Base-by-base conservation (phyloP, 2,329 filamentous ascomycete species). In the Ophiostoma quercus region DNA sequence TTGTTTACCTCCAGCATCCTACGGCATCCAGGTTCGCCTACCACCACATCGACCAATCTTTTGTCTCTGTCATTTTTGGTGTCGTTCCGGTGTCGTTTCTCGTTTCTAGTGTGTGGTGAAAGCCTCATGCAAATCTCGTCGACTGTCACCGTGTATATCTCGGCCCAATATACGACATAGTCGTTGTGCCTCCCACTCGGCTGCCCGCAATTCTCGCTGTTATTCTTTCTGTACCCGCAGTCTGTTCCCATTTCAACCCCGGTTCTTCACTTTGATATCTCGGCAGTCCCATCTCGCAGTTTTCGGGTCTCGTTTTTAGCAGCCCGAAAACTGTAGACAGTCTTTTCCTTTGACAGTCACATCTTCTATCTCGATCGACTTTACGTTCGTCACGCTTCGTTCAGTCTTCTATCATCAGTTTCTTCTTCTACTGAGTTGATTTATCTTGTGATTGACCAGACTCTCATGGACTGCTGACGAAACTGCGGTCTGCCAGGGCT, bases 1-100 rank as follows among this genome's bases (percentile, higher is more conserved):
- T 57, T 71, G 51, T 68, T 73, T 69, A 73, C 68, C 68, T 71
- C 47, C 51, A 25, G 51, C n/a, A 25, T 25, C 51, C 51, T 62
- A 32, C 57, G 32, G n/a, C 57, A 62, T 43, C 63, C 69, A 65
- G 68, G 63, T 69, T 51, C 67, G 62, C 12, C 34, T 69, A 67
- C 69, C 65, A 67, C n/a, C 66, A 16, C 68, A 62, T 68, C 70
- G 25, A 54, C 68, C 70, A 69, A 67, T 66, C 66, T 69, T 25
- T 32, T 39, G 1, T 41, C 34, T 65, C 39, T 32, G 39, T 54
- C 54, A 66, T 57, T 63, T 54, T 65, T 43, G 63, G 66, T 11
- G 51, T 57, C 9, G 51, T n/a, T 47, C 19, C 43, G 63, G 66
- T 57, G 51, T 57, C 22, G 51, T n/a, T 47, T 47, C 43, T 47